These are phyloP conservation scores for Fusarium sp. DNA, from an alignment of 2,329 filamentous ascomycete species.

Conservation along the genomic window DNA sequence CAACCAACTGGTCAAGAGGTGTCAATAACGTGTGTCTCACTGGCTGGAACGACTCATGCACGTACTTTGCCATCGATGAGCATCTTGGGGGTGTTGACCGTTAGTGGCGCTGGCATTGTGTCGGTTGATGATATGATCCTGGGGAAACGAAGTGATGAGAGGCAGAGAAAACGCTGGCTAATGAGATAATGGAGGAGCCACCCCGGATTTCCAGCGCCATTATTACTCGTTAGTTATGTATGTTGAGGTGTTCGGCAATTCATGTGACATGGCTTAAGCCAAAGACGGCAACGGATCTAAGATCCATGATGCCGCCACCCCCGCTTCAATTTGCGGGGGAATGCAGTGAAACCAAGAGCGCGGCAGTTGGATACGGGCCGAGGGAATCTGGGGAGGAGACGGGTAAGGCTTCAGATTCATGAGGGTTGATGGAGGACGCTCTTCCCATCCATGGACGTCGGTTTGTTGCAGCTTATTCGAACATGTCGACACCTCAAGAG, in stretches of 20 bases:
- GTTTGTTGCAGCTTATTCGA: neutral
- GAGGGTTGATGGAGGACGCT: neutral
- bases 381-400: neutral
- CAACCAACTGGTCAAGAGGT: constrained; percentile 17
- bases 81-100: constrained; percentile 11
- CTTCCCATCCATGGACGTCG: neutral
- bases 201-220: neutral
- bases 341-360: neutral
- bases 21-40: neutral
- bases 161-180: neutral
- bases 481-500: constrained; percentile 7
- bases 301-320: constrained; percentile 14
- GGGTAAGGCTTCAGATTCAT: neutral
- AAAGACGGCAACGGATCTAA: constrained; percentile 3
- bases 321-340: constrained; percentile 13
- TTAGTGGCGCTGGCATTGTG: neutral
- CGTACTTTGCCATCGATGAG: constrained; percentile 34
- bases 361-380: constrained; percentile 18
- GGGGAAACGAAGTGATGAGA: neutral
- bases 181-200: neutral
- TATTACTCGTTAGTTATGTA: constrained; percentile 2
- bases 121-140: neutral
- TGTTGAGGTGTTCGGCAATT: neutral
- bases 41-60: neutral
- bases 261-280: neutral